phyloP scores from a whole-genome alignment of 164 flowering plant genomes.

The Pachysandra terminalis region DNA sequence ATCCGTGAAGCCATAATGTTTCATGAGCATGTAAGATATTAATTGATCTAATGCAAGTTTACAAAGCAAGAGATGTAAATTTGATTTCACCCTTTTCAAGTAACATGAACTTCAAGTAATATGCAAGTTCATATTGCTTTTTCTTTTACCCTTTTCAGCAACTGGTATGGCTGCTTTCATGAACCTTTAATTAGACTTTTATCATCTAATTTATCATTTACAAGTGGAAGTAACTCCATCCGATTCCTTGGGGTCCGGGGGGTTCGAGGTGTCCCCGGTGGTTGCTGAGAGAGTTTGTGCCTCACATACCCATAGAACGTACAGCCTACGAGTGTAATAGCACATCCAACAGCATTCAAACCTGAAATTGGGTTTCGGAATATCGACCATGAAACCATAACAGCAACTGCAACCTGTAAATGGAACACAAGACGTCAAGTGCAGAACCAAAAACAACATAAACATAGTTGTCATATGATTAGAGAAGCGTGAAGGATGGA shows the following conservation, averaged over 20 bases:
- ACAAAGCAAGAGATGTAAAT: background rate
- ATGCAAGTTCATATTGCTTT: background rate
- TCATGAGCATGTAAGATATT: background rate
- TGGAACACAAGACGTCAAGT: background rate
- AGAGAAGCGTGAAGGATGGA: background rate
- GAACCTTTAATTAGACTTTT: constrained; percentile 42
- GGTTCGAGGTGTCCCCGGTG: constrained; percentile 50
- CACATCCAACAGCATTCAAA: constrained; percentile 88
- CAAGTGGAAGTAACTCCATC: constrained; percentile 74
- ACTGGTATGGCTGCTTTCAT: background rate
- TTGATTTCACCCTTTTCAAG: no score
- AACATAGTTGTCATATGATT: no score
- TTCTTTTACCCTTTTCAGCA: background rate
- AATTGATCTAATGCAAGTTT: constrained; percentile 3
- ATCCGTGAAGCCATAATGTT: background rate
- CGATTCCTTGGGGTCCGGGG: constrained; percentile 66
- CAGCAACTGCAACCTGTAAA: constrained; percentile 92
- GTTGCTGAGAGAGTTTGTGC: constrained; percentile 74
- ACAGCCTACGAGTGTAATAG: constrained; percentile 83
- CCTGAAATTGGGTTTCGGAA: constrained; percentile 79
- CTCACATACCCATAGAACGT: constrained; percentile 97
- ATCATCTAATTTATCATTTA: constrained; percentile 84
- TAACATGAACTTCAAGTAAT: no score
- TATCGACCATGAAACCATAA: constrained; percentile 83
- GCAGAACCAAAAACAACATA: background rate